Conservation (phyloP, 2,329 filamentous ascomycete genomes). For the Colletotrichum theobromicola region DNA sequence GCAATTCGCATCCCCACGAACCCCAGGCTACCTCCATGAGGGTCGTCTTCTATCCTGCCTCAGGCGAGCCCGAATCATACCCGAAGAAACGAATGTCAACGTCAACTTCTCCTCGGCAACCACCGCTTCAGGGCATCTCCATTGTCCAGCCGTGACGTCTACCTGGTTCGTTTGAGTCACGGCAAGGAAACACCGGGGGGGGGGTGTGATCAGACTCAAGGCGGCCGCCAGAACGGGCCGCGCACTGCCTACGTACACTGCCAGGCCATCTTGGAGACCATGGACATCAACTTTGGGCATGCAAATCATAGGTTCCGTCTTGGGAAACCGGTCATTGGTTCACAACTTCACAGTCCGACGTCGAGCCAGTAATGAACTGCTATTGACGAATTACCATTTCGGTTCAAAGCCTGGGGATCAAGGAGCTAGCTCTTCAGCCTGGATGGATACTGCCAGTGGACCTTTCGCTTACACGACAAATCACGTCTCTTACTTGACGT, state of each 20-base stretch:
- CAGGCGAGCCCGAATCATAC: background rate
- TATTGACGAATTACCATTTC: background rate
- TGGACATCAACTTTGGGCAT: background rate
- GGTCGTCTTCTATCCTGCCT: background rate
- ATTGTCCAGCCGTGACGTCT: background rate
- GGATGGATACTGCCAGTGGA: background rate
- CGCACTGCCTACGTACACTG: slow-evolving; percentile 10
- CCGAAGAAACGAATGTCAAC: background rate
- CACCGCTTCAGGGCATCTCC: background rate
- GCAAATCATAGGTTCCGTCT: background rate
- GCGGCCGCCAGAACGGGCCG: slow-evolving; percentile 8
- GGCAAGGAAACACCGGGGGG: background rate
- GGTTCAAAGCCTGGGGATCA: background rate
- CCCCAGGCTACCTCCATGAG: background rate
- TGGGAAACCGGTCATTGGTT: background rate
- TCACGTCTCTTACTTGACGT: background rate
- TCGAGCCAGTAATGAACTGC: background rate
- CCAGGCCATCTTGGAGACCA: slow-evolving; percentile 1
- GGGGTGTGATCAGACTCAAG: background rate
- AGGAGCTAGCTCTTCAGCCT: background rate
- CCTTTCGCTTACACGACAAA: background rate
- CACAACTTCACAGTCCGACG: background rate
- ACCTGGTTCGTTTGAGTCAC: background rate
- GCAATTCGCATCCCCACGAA: background rate
- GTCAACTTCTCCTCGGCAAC: background rate